phyloP scores from a whole-genome alignment of 495 filamentous ascomycete species.

The Cercophora sp. region DNA sequence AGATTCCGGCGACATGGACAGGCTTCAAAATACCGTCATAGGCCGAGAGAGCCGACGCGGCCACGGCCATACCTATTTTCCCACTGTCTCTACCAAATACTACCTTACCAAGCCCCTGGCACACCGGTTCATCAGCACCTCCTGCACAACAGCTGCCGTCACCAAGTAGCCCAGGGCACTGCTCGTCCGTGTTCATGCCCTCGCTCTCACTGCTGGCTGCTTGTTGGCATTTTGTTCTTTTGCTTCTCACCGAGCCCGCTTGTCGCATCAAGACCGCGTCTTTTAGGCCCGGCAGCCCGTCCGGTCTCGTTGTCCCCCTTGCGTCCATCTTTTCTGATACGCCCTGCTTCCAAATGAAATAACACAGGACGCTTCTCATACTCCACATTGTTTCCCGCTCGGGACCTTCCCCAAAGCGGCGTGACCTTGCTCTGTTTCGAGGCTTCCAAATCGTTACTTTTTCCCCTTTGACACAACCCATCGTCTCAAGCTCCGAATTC shows the following conservation, averaged over 20 bases:
- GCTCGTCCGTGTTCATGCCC: not conserved
- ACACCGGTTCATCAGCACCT: conserved; percentile 8
- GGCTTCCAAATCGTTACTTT: conserved; percentile 20
- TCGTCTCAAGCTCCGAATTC: conserved; percentile 8
- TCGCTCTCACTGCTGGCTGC: conserved; percentile 5
- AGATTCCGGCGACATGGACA: conserved; percentile 25
- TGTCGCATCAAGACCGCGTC: conserved; percentile 15
- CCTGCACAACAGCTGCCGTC: not conserved
- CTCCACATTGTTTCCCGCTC: conserved; percentile 33
- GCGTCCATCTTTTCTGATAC: conserved; percentile 39
- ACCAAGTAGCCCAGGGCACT: not conserved
- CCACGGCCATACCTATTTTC: no score
- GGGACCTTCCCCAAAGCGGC: conserved; percentile 28
- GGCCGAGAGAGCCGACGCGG: no score
- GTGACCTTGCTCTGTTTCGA: conserved; percentile 18
- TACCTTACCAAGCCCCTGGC: not conserved
- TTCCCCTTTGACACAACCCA: conserved; percentile 11
- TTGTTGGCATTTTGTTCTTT: no score
- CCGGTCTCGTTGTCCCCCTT: conserved; percentile 27
- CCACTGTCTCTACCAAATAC: conserved; percentile 11
- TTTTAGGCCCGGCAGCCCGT: conserved; percentile 13
- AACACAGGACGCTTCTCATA: conserved; percentile 25
- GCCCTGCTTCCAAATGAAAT: conserved; percentile 36
- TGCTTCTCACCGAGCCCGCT: conserved; percentile 13
- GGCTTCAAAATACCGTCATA: no score